Base-by-base conservation (phyloP, 148 eudicot species). In the Fagopyrum tataricum region DNA sequence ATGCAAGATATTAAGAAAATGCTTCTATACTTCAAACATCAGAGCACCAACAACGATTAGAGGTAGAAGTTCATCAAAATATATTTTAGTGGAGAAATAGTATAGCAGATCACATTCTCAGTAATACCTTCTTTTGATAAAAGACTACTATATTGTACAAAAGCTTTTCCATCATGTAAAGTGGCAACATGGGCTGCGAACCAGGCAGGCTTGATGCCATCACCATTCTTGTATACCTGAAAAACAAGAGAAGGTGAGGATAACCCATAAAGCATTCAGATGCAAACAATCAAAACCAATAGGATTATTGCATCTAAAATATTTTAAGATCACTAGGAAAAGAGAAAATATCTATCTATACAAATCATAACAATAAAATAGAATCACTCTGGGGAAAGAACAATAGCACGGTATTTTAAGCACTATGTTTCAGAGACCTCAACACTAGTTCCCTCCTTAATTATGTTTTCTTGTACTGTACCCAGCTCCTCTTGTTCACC, bases 141-240 rank as follows among this genome's bases (percentile, higher is more conserved):
- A 61, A 87, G 85, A 75, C 82, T 83, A 40, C 66, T 80, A 80
- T 87, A 95, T 67, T 80, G 83, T 62, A 92, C 92, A 78, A 79
- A 79, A 53, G 92, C 99, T 79, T 86, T 86, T 78, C 85, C 87
- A 77, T 81, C 86, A 61, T 88, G 83, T 77, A 90, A n/a, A 71
- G 72, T 81, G 79, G 88, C 72, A 15, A 92, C 83, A 72, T 62
- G 81, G 68, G 96, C 99, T 24, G 94, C 74, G 81, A 87, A 92
- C 99, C 99, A 95, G 58, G 88, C 96, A 40, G 84, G 77, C 75
- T 79, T 86, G 68, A 71, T 61, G 69, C 83, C 77, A 71, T 79
- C 85, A 71, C 79, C 80, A 66, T 81, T 82, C 80, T 85, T 95
- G 75, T 80, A 86, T 48, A 95, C 92, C 99, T 95, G 80, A 72